phyloP scores from a whole-genome alignment of 352 stramenopile species.

The Globisporangium recalcitrans region DNA sequence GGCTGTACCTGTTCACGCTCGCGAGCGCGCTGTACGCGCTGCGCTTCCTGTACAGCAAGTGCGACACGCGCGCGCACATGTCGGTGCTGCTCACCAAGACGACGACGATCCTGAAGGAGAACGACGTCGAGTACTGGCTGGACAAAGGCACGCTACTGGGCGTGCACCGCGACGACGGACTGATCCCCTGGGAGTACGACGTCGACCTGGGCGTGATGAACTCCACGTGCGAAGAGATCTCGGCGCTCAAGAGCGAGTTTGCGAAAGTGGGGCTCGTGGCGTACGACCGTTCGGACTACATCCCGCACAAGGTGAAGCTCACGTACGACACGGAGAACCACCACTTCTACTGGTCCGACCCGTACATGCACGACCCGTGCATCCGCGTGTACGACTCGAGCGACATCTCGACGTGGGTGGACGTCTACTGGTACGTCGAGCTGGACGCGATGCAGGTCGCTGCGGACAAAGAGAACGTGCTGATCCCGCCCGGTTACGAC shows the following conservation, averaged over 20 bases:
- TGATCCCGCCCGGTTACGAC: slow-evolving; percentile 59
- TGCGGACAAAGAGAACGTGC: slow-evolving; percentile 35
- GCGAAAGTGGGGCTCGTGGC: slow-evolving; percentile 48
- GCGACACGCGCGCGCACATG: slow-evolving; percentile 70
- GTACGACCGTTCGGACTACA: slow-evolving; percentile 67
- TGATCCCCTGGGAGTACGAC: slow-evolving; percentile 82
- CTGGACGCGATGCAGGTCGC: slow-evolving; percentile 37
- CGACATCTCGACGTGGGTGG: slow-evolving; percentile 63
- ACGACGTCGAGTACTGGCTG: slow-evolving; percentile 78
- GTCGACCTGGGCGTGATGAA: slow-evolving; percentile 81
- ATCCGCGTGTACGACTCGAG: slow-evolving; percentile 65
- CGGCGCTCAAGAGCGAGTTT: slow-evolving; percentile 62
- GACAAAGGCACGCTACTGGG: slow-evolving; percentile 76
- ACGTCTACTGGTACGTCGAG: slow-evolving; percentile 83
- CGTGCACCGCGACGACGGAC: slow-evolving; percentile 55
- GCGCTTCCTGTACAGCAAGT: slow-evolving; percentile 67
- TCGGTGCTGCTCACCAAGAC: slow-evolving; percentile 62
- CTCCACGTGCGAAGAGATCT: slow-evolving; percentile 59
- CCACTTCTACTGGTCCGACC: slow-evolving; percentile 76
- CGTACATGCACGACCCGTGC: slow-evolving; percentile 66
- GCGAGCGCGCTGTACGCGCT: slow-evolving; percentile 30
- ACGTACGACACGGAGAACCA: slow-evolving; percentile 83
- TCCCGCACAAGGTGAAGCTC: slow-evolving; percentile 77
- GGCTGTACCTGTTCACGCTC: slow-evolving; percentile 25
- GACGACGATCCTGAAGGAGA: slow-evolving; percentile 47